Base-by-base conservation (phyloP, 139 green algal species). In the Tetratostichococcus sp. region DNA sequence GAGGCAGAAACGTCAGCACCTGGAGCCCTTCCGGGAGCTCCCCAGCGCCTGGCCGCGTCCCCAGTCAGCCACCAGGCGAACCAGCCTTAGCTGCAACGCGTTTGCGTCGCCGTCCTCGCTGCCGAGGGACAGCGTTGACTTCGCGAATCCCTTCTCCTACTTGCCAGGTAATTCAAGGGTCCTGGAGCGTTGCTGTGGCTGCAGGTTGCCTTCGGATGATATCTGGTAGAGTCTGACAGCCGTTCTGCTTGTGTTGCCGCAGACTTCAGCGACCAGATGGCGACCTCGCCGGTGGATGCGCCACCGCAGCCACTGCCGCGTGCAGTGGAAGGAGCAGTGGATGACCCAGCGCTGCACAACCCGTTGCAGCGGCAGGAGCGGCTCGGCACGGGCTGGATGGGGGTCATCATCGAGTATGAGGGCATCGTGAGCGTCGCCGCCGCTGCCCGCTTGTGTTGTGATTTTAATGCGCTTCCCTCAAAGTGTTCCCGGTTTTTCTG, bases 331-430 rank as follows among this genome's bases (percentile, higher is more conserved):
- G 82, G 81, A 42, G 65, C 80, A 21, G 85, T 79, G 11, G 88
- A 93, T 59, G 87, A 93, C 68, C 77, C 84, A 4, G 76, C 30
- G 1, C 70, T 95, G 39, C 68, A 74, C 57, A 94, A 94, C 67
- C 89, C 90, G n/a, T 77, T 93, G n/a, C 75, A 84, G 33, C 79
- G 91, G 14, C 80, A 91, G 74, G 72, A 96, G 66, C 82, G 90
- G 0, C 71, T 97, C 35, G 78, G 87, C 30, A 94, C 91, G 2
- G 91, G 82, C 35, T 98, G 94, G 94, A 93, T 98, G 80, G 94
- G 94, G 25, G 93, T 86, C 32, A 77, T 98, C 34, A 77, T 96
- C 57, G 93, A 98, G 73, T 89, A 89, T 59, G 89, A 97, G 71
- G 93, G 93, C 8, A 91, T 97, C 1, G 71, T 95, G 25, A 62